Evolutionary conservation across 2,329 filamentous ascomycete genomes (phyloP).

Genomic region (Fusarium graminum): DNA sequence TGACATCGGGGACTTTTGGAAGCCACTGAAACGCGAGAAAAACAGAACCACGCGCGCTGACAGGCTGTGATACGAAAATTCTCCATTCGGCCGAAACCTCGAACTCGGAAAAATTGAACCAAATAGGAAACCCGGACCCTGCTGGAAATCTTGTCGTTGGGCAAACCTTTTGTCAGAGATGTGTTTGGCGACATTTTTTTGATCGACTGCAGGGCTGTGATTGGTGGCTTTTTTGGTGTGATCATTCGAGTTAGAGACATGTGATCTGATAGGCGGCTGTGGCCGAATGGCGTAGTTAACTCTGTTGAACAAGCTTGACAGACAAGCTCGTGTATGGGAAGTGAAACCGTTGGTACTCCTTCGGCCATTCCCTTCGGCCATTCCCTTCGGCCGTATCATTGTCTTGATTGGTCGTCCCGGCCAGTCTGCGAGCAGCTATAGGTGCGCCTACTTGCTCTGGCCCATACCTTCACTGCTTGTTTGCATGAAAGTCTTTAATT

Average conservation of each 20-base stretch:
- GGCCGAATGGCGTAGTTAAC: conserved; percentile 22
- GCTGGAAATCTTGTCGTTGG: background rate
- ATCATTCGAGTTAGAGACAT: conserved; percentile 1
- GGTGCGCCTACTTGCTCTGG: conserved; percentile 11
- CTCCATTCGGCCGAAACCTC: conserved; percentile 16
- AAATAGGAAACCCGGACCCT: background rate
- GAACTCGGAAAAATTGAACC: background rate
- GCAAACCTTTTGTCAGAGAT: conserved; percentile 13
- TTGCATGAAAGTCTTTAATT: background rate
- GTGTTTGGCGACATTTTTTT: conserved; percentile 1
- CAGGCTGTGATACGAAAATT: background rate
- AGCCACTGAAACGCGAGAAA: background rate
- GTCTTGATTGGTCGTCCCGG: background rate
- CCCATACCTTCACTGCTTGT: background rate
- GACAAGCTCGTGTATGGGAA: conserved; percentile 21
- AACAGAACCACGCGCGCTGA: background rate
- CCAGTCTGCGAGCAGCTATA: background rate
- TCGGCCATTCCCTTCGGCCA: conserved; percentile 1
- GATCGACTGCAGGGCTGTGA: background rate
- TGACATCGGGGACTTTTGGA: background rate
- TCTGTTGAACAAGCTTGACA: conserved; percentile 16
- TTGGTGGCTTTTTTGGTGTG: conserved; percentile 3
- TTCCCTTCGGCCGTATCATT: conserved; percentile 4
- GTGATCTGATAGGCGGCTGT: conserved; percentile 15
- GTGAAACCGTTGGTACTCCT: conserved; percentile 26